These are phyloP conservation scores for Plectosphaerella plurivora DNA, from an alignment of 2,329 filamentous ascomycete genomes.

Conservation along the genomic window DNA sequence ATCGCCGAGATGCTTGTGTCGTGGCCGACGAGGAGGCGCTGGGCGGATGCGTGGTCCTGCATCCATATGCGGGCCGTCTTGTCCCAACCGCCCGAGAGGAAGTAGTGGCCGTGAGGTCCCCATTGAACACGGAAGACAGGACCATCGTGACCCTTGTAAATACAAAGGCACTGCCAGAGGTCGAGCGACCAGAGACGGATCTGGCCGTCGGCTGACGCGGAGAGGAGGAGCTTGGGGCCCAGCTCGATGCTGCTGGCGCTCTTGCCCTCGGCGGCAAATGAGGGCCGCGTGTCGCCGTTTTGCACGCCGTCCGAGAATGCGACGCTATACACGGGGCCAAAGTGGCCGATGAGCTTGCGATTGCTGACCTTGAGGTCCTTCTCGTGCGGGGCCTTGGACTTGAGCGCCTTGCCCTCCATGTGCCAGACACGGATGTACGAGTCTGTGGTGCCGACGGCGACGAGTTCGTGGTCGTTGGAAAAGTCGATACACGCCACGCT, in stretches of 20 bases:
- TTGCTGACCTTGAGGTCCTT: conserved; percentile 57
- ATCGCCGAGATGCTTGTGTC: conserved; percentile 88
- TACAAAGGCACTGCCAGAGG: conserved; percentile 84
- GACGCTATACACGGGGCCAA: conserved; percentile 82
- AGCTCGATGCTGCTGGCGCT: conserved; percentile 41
- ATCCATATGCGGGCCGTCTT: conserved; percentile 88
- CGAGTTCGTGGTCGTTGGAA: conserved; percentile 81
- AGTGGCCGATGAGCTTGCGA: conserved; percentile 80
- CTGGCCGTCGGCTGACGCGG: conserved; percentile 80
- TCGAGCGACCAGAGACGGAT: conserved; percentile 92
- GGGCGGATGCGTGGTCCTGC: conserved; percentile 85
- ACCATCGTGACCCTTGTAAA: conserved; percentile 89
- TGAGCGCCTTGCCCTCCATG: conserved; percentile 77
- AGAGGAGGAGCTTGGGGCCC: conserved; percentile 73
- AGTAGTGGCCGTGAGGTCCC: conserved; percentile 94
- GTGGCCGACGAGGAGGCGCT: conserved; percentile 86
- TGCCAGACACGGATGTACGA: conserved; percentile 96
- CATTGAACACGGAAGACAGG: conserved; percentile 86
- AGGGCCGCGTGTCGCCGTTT: conserved; percentile 37
- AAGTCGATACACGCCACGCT: conserved; percentile 94
- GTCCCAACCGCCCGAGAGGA: conserved; percentile 81
- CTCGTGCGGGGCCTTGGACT: conserved; percentile 56
- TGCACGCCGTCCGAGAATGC: conserved; percentile 76
- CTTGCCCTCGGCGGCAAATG: conserved; percentile 43
- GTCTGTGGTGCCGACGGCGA: conserved; percentile 85